A percentile compares a stretch with the other conserved stretches of the same genome.
These are phyloP conservation scores for Quercus cerris DNA, from an alignment of 306 rosid genomes.

Conservation along the genomic window DNA sequence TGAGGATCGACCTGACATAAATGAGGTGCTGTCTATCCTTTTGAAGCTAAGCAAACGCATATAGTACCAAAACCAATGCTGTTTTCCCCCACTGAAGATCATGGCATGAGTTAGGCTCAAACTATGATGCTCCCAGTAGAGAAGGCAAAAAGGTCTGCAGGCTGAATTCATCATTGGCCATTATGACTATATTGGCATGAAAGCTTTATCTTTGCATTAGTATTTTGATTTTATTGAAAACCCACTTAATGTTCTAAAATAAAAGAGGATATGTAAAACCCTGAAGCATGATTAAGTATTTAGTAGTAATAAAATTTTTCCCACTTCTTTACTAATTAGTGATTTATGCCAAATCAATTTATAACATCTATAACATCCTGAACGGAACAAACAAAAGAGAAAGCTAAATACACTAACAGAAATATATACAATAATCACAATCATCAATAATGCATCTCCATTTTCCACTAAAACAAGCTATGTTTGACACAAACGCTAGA, in stretches of 20 bases:
- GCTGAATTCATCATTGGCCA: not conserved
- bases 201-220: not conserved
- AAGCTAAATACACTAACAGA: not conserved
- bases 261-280: no score
- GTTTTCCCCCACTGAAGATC: not conserved
- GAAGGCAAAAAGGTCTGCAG: not conserved
- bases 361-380: not conserved
- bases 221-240: not conserved
- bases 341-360: not conserved
- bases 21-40: slow-evolving; percentile 49
- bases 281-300: not conserved
- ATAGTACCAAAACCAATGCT: not conserved
- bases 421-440: not conserved
- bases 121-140: not conserved
- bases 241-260: not conserved
- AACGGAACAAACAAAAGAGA: not conserved
- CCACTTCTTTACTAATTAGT: not conserved
- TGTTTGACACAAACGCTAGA: not conserved
- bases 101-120: not conserved
- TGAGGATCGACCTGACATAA: slow-evolving; percentile 62
- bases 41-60: slow-evolving; percentile 36
- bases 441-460: not conserved
- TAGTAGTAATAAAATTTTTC: not conserved
- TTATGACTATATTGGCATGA: not conserved
- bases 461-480: not conserved